Evolutionary conservation across 2,329 filamentous ascomycete species (phyloP).

Genomic region (Neocatenulostroma microsporum): DNA sequence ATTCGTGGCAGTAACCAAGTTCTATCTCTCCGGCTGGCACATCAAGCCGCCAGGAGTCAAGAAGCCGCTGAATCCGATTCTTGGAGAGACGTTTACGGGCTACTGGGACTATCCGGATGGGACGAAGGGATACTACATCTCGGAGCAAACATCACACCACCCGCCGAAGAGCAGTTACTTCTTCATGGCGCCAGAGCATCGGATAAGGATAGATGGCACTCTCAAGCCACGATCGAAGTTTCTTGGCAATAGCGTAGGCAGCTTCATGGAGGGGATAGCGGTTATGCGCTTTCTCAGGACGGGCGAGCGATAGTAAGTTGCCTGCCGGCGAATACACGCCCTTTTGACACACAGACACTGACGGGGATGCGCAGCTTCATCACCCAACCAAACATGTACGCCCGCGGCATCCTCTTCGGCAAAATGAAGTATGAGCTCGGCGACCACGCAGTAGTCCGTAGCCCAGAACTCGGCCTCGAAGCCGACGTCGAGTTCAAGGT

Average conservation of each 20-base stretch:
- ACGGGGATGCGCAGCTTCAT: conserved; percentile 55
- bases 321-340: no score
- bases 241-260: conserved; percentile 91
- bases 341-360: conserved; percentile 5
- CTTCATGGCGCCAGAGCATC: conserved; percentile 89
- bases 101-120: conserved; percentile 81
- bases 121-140: conserved; percentile 87
- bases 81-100: conserved; percentile 89
- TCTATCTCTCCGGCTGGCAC: conserved; percentile 98
- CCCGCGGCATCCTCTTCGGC: conserved; percentile 88
- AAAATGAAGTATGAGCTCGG: conserved; percentile 99
- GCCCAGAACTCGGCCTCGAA: conserved; percentile 75
- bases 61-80: conserved; percentile 92
- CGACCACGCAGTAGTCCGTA: conserved; percentile 87
- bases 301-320: conserved; percentile 78
- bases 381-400: conserved; percentile 99
- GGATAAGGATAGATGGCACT: conserved; percentile 91
- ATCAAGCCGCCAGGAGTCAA: conserved; percentile 97
- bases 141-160: conserved; percentile 96
- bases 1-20: conserved; percentile 93
- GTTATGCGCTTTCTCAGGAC: conserved; percentile 76
- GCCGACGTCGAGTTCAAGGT: conserved; percentile 98
- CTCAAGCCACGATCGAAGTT: conserved; percentile 93
- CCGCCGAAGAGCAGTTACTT: conserved; percentile 99
- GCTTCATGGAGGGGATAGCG: conserved; percentile 95